These are phyloP conservation scores for Aspergillus ostianus DNA, from an alignment of 495 filamentous ascomycete species.

Conservation along the genomic window DNA sequence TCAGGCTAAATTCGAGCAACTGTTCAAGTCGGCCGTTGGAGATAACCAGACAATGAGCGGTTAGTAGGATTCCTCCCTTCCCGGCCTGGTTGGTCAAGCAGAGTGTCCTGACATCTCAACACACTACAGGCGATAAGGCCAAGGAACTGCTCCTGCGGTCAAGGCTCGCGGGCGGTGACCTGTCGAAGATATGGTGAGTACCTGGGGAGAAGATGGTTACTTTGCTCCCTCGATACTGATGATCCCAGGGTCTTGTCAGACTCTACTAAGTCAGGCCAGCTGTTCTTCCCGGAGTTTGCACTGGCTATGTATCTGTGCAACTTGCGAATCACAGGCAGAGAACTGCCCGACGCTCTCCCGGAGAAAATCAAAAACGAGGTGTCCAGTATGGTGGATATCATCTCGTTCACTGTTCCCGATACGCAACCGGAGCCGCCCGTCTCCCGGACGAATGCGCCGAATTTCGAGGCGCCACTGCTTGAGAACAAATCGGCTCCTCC, in stretches of 20 bases:
- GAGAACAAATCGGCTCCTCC: slow-evolving; percentile 66
- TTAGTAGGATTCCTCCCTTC: slow-evolving; percentile 20
- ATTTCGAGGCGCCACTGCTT: slow-evolving; percentile 64
- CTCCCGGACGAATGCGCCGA: slow-evolving; percentile 68
- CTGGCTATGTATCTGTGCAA: slow-evolving; percentile 99
- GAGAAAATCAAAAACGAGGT: slow-evolving; percentile 94
- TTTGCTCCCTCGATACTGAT: slow-evolving; percentile 8
- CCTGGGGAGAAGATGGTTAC: neutral
- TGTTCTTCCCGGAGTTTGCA: slow-evolving; percentile 97
- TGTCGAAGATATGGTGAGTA: slow-evolving; percentile 82
- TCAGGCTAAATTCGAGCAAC: slow-evolving; percentile 95
- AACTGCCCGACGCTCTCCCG: slow-evolving; percentile 69
- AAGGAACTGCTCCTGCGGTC: slow-evolving; percentile 85
- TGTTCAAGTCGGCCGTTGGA: slow-evolving; percentile 94
- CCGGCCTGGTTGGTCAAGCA: neutral
- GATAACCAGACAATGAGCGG: slow-evolving; percentile 85
- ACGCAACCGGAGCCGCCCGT: slow-evolving; percentile 54
- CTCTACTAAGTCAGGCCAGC: slow-evolving; percentile 92
- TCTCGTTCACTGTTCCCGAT: slow-evolving; percentile 90
- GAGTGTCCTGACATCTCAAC: slow-evolving; percentile 20
- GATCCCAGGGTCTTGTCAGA: slow-evolving; percentile 79
- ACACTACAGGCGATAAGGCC: slow-evolving; percentile 68
- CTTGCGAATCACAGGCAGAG: slow-evolving; percentile 81
- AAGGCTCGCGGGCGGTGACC: slow-evolving; percentile 74
- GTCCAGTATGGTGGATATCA: slow-evolving; percentile 99